Percentiles rank a stretch among this genome's conserved stretches.
phyloP scores from a whole-genome alignment of 768 basidiomycete genomes.

The Neoboletus subvelutipes region DNA sequence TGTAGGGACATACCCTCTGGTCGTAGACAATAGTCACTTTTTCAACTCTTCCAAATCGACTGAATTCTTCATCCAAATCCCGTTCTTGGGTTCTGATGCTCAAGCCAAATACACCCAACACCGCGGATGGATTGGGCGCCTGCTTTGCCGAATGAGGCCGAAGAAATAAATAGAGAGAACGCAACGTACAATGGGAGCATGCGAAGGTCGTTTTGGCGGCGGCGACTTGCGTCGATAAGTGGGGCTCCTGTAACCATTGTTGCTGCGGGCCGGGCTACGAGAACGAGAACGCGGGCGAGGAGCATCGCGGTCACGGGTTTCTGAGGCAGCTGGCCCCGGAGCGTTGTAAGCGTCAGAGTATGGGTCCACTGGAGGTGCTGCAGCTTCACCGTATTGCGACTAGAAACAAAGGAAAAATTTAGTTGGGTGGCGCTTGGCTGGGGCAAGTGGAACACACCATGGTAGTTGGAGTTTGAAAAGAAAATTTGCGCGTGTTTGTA shows the following conservation, averaged over 20 bases:
- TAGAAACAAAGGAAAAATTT: conserved; percentile 10
- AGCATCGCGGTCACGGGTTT: conserved; percentile 54
- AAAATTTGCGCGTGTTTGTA: conserved; percentile 40
- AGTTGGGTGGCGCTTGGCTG: neutral
- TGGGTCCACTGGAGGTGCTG: conserved; percentile 65
- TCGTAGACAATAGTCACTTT: conserved; percentile 98
- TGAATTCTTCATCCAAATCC: conserved; percentile 94
- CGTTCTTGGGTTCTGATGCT: conserved; percentile 93
- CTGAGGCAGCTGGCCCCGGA: conserved; percentile 47
- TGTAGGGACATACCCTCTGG: conserved; percentile 66
- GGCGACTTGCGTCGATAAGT: conserved; percentile 56
- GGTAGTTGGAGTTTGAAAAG: conserved; percentile 55
- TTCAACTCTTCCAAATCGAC: conserved; percentile 82
- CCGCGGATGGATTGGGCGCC: conserved; percentile 85
- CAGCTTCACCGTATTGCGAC: conserved; percentile 64
- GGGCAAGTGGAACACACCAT: conserved; percentile 50
- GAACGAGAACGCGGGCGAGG: conserved; percentile 73
- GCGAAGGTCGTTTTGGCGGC: conserved; percentile 60
- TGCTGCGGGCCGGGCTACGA: conserved; percentile 58
- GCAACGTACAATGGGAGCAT: conserved; percentile 70
- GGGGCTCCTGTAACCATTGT: conserved; percentile 59
- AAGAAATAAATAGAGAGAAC: conserved; percentile 5
- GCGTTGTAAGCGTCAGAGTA: conserved; percentile 82
- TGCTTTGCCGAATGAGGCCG: conserved; percentile 48
- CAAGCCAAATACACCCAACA: conserved; percentile 97